Base-by-base conservation (phyloP, 1,139 yeast species). In the Blastobotrys serpentis region DNA sequence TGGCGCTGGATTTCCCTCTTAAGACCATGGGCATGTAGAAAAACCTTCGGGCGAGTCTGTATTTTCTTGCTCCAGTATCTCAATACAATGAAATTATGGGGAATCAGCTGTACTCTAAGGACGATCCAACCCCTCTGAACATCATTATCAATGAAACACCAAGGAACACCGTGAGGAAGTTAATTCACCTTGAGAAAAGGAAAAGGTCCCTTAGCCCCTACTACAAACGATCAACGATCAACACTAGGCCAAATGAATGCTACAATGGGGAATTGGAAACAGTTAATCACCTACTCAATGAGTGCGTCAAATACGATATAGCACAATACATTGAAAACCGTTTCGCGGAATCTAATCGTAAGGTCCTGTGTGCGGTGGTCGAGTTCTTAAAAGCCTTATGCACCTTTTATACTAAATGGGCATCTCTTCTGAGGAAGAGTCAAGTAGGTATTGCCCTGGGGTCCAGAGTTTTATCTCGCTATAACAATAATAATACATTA, bases 381-480 rank as follows among this genome's bases (percentile, higher is more conserved):
- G 38, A 33, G 38, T 16, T 33, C 11, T 7, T 33, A 33, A 33
- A 33, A 14, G 8, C 11, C 11, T 33, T 14, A 18, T 11, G 38
- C 38, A 33, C 5, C 21, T 13, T 14, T 33, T 14, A 16, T 33
- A 33, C 16, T 33, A 33, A 21, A 16, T 33, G 38, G 38, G 16
- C 13, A 33, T 33, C 38, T 33, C 38, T 33, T 11, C 38, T 33
- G 38, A 11, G 38, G 38, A 33, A 33, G 38, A 17, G 38, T 16
- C n/a, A 13, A 14, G 38, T 33, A 21, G 17, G 19, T 7, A 4
- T 33, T 33, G 19, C 16, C 38, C 38, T 33, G 38, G 16, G 16
- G 38, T 33, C 19, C 11, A 33, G 38, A 11, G 4, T 33, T n/a
- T n/a, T n/a, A 4, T 33, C 38, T 33, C 38, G 38, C 16, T 16